Conservation (phyloP, 257 asterid species). For the Solanum microdontum region DNA sequence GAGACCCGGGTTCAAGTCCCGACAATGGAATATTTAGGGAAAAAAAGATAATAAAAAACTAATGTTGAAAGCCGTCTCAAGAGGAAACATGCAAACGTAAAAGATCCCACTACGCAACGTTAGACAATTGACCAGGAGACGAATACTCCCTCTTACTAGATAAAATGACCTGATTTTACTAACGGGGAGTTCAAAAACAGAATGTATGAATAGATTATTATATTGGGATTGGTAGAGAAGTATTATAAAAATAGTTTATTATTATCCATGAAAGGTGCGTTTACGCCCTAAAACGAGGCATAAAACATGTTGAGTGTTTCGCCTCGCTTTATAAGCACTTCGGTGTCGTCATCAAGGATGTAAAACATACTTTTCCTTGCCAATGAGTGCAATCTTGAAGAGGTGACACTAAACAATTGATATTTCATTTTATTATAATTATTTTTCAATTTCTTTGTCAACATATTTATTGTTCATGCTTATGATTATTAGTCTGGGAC, state of each 20-base stretch:
- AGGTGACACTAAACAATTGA: neutral
- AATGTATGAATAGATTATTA: neutral
- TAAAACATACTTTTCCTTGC: neutral
- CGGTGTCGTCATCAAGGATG: neutral
- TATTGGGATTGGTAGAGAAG: neutral
- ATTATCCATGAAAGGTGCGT: neutral
- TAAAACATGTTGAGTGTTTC: neutral
- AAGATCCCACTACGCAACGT: neutral
- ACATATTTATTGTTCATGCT: neutral
- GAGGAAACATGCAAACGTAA: neutral
- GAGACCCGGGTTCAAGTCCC: slow-evolving; percentile 90
- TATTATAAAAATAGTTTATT: neutral
- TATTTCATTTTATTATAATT: neutral
- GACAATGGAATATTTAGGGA: slow-evolving; percentile 26
- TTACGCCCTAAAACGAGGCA: neutral
- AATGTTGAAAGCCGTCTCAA: neutral
- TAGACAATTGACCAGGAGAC: neutral
- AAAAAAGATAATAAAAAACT: neutral
- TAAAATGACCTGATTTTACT: neutral
- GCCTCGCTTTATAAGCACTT: neutral
- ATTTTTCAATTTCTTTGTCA: neutral
- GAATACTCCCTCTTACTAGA: neutral
- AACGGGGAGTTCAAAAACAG: neutral
- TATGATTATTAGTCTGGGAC: neutral
- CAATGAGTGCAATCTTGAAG: neutral